phyloP scores from a whole-genome alignment of 176 grass and related monocot species.

The Aegilops tauschii region DNA sequence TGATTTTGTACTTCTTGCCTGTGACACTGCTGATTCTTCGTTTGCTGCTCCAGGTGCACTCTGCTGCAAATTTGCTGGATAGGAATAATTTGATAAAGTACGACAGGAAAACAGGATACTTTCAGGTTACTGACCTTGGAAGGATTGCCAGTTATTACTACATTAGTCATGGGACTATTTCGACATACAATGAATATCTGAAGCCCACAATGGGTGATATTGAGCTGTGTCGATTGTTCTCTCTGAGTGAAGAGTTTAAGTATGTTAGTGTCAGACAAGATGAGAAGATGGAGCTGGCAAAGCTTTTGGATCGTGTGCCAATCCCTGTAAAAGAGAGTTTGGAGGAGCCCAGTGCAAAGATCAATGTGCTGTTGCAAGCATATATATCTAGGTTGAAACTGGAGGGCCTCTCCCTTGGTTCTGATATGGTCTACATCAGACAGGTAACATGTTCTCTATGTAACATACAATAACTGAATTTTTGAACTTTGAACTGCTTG shows the following conservation, averaged over 20 bases:
- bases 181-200: constrained; percentile 88
- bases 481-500: constrained; percentile 24
- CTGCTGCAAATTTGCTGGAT: constrained; percentile 92
- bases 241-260: constrained; percentile 95
- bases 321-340: constrained; percentile 99
- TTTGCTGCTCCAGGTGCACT: constrained; percentile 69
- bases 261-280: constrained; percentile 89
- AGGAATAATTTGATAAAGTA: constrained; percentile 94
- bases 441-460: constrained; percentile 49
- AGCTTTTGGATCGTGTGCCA: constrained; percentile 88
- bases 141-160: constrained; percentile 98
- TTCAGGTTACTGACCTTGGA: constrained; percentile 86
- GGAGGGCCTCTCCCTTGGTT: constrained; percentile 85
- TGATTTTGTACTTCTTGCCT: neutral
- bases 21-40: neutral
- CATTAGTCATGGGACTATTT: constrained; percentile 90
- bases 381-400: constrained; percentile 91
- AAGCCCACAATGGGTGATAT: constrained; percentile 98
- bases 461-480: neutral
- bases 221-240: constrained; percentile 84
- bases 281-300: constrained; percentile 95
- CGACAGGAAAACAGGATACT: constrained; percentile 96
- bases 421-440: constrained; percentile 93
- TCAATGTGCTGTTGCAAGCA: constrained; percentile 92
- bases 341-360: constrained; percentile 97